Evolutionary conservation across 2,329 filamentous ascomycete species (phyloP), one percentile per base, ranked within the genome.

Genomic region (Nannizzia gypsea): DNA sequence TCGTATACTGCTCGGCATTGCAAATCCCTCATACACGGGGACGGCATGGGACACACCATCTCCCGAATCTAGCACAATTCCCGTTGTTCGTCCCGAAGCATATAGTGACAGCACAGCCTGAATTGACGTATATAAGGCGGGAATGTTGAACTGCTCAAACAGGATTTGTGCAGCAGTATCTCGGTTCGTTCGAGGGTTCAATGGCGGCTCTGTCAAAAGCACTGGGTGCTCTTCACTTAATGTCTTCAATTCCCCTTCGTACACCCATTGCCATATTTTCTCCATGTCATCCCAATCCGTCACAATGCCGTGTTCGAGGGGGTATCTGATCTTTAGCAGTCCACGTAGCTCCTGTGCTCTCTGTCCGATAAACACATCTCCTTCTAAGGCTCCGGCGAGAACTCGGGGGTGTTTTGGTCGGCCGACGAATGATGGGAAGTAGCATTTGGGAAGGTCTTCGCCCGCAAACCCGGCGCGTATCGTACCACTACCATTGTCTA

Each of bases 231-330:
- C 93, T 81, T 99, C 93, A 74, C 91, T 96, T 71, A 96, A 81
- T 56, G 92, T 96, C 79, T 96, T 97, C 68, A 99, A 75, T 64
- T 95, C 93, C 70, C 96, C 92, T 61, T 89, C 89, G 73, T 97
- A 99, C 58, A 99, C 90, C 71, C 95, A 93, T 69, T 95, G 89
- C 93, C 93, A 99, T 76, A 99, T 99, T 77, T 90, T 86, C 79
- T 99, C 93, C 93, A 99, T 99, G 71, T 99, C 93, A 72, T 97
- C 93, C 93, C 93, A 99, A 75, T 99, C 90, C 67, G 93, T 99
- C 64, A 99, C 93, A 69, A 99, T 95, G 67, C 93, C 93, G 73
- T 99, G 93, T 77, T 97, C 93, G 59, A 99, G 78, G 50, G 93
- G 93, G 72, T 97, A 97, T 65, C 85, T 83, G 68, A 99, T 96